Evolutionary conservation across 768 basidiomycete species (phyloP).

Genomic region (Boletus huronensis): DNA sequence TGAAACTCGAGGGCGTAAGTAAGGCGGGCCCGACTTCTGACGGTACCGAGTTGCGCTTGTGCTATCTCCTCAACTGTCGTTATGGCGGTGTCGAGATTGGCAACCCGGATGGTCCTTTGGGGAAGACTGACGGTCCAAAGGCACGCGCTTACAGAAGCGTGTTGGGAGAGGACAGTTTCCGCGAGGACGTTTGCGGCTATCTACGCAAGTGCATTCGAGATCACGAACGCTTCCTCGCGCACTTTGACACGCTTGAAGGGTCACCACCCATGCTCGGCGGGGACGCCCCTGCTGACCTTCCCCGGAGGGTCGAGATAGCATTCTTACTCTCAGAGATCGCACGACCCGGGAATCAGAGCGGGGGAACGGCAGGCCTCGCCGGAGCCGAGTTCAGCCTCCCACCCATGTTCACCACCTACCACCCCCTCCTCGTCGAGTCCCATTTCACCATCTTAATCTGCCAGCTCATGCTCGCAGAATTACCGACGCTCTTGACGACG

Average conservation of each 20-base stretch:
- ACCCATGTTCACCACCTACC: conserved; percentile 81
- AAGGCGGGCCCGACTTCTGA: conserved; percentile 54
- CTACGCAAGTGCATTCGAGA: conserved; percentile 78
- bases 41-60: conserved; percentile 73
- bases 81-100: conserved; percentile 88
- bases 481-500: conserved; percentile 54
- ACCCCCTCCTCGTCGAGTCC: conserved; percentile 84
- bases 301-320: conserved; percentile 59
- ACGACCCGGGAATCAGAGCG: conserved; percentile 55
- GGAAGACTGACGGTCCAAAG: conserved; percentile 56
- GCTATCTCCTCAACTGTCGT: conserved; percentile 67
- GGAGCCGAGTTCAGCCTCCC: conserved; percentile 39
- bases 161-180: conserved; percentile 52
- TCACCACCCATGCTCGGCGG: conserved; percentile 15
- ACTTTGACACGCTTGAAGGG: conserved; percentile 75
- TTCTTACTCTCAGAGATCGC: conserved; percentile 65
- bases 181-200: conserved; percentile 55
- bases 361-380: conserved; percentile 33
- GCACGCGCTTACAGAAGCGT: conserved; percentile 57
- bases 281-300: conserved; percentile 36
- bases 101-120: conserved; percentile 75
- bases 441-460: conserved; percentile 78
- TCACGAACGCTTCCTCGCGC: conserved; percentile 77
- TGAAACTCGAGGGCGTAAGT: conserved; percentile 66
- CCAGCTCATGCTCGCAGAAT: conserved; percentile 75